Evolutionary conservation across 306 rosid species (phyloP).

Genomic region (Cucumis cinereus): DNA sequence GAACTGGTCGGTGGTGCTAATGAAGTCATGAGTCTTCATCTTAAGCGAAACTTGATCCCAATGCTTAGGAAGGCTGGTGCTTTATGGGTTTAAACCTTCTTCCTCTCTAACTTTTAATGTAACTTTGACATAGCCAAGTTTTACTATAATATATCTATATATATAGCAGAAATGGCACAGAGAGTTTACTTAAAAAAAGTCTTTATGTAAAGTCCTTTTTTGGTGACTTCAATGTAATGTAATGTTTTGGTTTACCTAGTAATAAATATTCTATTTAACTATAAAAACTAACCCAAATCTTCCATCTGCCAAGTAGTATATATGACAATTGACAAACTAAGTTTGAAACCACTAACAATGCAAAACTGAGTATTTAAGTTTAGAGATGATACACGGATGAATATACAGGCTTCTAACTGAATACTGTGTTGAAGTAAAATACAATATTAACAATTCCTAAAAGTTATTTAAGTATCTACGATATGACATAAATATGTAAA

Average conservation of each 20-base stretch:
- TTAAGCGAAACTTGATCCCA: constrained; percentile 65
- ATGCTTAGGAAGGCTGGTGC: constrained; percentile 89
- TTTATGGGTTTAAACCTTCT: constrained; percentile 51
- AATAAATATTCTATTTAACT: background rate
- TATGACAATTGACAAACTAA: background rate
- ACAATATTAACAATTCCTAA: no score
- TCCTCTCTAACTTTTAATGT: background rate
- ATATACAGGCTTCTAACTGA: background rate
- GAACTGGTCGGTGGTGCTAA: constrained; percentile 77
- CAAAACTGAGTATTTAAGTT: background rate
- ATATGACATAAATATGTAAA: no score
- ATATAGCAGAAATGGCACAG: background rate
- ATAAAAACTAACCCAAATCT: background rate
- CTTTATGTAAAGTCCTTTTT: constrained; percentile 4
- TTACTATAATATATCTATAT: background rate
- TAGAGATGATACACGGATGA: background rate
- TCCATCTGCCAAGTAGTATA: background rate
- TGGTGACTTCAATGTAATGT: constrained; percentile 9
- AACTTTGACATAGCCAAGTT: background rate
- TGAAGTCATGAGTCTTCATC: constrained; percentile 90
- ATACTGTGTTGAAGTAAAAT: no score
- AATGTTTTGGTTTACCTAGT: background rate
- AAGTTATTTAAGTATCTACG: no score
- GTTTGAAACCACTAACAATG: background rate
- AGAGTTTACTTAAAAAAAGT: background rate